These are phyloP conservation scores for Antitrichia curtipendula DNA, from an alignment of 225 moss, liverwort and hornwort genomes.

Conservation along the genomic window DNA sequence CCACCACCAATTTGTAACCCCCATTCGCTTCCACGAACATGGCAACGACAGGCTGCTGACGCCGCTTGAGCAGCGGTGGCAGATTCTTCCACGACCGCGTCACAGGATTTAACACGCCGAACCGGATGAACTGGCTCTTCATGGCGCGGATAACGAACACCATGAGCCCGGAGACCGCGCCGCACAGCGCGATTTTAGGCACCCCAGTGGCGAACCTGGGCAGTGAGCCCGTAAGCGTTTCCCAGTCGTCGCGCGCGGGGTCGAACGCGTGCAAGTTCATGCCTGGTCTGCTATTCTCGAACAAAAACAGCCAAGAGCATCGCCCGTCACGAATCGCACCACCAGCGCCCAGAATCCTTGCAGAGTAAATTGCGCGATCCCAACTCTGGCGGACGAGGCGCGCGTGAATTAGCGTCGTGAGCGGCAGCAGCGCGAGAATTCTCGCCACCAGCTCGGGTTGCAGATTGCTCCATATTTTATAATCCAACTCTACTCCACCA, in stretches of 20 bases:
- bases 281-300: conserved; percentile 6
- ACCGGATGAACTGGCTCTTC: conserved; percentile 30
- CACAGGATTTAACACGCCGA: conserved; percentile 42
- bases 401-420: conserved; percentile 20
- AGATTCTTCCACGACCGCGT: conserved; percentile 49
- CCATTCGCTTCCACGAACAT: conserved; percentile 2
- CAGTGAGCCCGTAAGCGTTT: background rate
- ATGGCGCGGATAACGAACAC: conserved; percentile 16
- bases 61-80: conserved; percentile 19
- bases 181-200: conserved; percentile 8
- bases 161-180: conserved; percentile 20
- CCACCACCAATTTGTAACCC: conserved; percentile 29
- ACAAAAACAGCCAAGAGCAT: conserved; percentile 27
- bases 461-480: conserved; percentile 12
- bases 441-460: conserved; percentile 19
- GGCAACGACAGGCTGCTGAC: conserved; percentile 29
- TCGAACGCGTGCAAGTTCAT: conserved; percentile 22
- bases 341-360: background rate
- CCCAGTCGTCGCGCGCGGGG: conserved; percentile 20
- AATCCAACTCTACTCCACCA: background rate
- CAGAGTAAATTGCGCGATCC: conserved; percentile 20
- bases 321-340: background rate
- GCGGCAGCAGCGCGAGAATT: conserved; percentile 23
- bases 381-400: conserved; percentile 3
- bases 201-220: conserved; percentile 15